Evolutionary conservation across 768 basidiomycete genomes (phyloP), one percentile per base, ranked within the genome.

Genomic region (Serpula lacrymans): DNA sequence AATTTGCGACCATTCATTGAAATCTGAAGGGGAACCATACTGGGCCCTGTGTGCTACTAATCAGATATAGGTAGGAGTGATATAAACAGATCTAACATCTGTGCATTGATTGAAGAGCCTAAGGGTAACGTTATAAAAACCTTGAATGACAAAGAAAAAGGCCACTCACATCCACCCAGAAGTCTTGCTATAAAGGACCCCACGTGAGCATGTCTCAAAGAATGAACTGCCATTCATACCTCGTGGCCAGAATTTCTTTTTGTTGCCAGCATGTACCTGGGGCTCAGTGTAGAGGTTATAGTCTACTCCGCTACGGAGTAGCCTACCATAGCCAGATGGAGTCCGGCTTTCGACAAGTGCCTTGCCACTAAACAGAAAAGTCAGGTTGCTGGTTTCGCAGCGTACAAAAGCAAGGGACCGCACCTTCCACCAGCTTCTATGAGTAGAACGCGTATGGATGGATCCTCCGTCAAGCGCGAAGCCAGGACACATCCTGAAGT

Each of bases 91-190:
- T n/a, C n/a, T n/a, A 41, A 68, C 73, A 77, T 68, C 56, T 62
- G 58, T 1, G 83, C 84, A 49, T 88, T 87, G 34, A 84, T 74
- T 2, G 80, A 70, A 4, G 80, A 79, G 41, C 78, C 78, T 82
- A 31, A 22, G 41, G 29, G 10, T 39, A 5, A 34, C 9, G 32
- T 3, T 32, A 34, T 21, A 10, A 35, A 21, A 34, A 27, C 26
- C 20, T 27, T 16, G 18, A 26, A 31, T 10, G 13, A 40, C 39
- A 3, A 29, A 4, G 37, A 26, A 45, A 5, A 21, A 17, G n/a
- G 26, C 18, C 9, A 67, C 79, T 58, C 52, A 82, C 85, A 88
- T 53, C 85, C 85, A 17, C 85, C 85, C 5, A 88, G 70, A 55
- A 88, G 65, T 52, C 78, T 84, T 1, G 63, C 84, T 85, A 37